Evolutionary conservation across 345 rosid species (phyloP).

Genomic region (Acer negundo): DNA sequence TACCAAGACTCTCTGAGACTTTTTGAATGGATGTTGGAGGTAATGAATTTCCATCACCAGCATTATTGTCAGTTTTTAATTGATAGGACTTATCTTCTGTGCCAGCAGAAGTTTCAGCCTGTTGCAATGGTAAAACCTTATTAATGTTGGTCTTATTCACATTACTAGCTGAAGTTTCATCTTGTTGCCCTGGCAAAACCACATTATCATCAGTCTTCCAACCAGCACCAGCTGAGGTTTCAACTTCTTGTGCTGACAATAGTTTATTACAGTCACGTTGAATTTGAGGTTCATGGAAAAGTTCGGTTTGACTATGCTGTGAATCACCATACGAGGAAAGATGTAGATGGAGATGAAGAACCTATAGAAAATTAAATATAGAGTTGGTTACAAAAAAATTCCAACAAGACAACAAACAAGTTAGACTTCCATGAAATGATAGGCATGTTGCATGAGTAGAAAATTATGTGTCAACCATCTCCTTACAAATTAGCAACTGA

Average conservation of each 20-base stretch:
- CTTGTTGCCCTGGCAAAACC: neutral
- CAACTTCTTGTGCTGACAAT: constrained; percentile 19
- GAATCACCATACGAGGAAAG: constrained; percentile 42
- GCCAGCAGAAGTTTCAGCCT: constrained; percentile 27
- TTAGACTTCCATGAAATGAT: neutral
- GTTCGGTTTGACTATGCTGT: constrained; percentile 25
- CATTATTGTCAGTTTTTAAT: constrained; percentile 13
- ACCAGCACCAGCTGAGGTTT: constrained; percentile 19
- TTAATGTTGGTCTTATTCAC: neutral
- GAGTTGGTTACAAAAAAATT: constrained; percentile 6
- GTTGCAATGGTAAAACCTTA: constrained; percentile 1
- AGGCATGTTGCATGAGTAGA: neutral
- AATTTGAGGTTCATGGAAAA: constrained; percentile 8
- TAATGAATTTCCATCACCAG: constrained; percentile 5
- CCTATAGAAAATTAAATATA: constrained; percentile 25
- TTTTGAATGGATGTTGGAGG: constrained; percentile 16
- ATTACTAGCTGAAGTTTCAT: constrained; percentile 1
- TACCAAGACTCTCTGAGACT: constrained; percentile 16
- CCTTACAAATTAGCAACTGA: neutral
- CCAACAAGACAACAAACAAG: neutral
- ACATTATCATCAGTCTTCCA: neutral
- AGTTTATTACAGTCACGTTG: constrained; percentile 17
- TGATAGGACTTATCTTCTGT: constrained; percentile 10
- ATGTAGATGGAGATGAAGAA: constrained; percentile 39
- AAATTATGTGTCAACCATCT: neutral